These are phyloP conservation scores for Boletus reticuloceps DNA, from an alignment of 768 basidiomycete species.

Conservation along the genomic window DNA sequence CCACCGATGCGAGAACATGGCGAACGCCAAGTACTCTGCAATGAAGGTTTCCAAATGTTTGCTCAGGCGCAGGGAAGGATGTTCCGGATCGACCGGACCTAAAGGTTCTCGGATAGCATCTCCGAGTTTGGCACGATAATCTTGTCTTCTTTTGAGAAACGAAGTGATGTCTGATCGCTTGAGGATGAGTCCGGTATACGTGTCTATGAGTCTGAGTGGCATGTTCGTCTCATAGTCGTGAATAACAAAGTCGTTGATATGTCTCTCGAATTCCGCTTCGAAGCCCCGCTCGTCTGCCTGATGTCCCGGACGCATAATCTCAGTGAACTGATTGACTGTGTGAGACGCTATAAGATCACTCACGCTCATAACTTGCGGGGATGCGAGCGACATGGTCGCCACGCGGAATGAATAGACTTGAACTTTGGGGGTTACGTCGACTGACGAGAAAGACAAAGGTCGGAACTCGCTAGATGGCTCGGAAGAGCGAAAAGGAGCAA, in stretches of 20 bases:
- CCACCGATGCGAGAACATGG: conserved; percentile 31
- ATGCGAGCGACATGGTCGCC: background rate
- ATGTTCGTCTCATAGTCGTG: conserved; percentile 13
- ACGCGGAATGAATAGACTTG: no score
- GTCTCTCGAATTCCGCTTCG: conserved; percentile 8
- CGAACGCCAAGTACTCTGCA: conserved; percentile 21
- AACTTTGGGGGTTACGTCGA: no score
- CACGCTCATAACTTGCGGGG: conserved; percentile 1
- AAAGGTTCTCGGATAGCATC: conserved; percentile 4
- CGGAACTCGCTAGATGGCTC: no score
- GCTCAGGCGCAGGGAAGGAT: background rate
- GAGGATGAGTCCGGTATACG: conserved; percentile 25
- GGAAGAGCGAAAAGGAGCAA: no score
- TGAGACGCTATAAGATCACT: background rate
- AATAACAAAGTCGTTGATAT: conserved; percentile 15
- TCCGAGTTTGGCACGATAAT: conserved; percentile 6
- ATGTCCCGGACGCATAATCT: background rate
- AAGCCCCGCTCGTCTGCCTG: conserved; percentile 6
- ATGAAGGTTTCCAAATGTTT: conserved; percentile 10
- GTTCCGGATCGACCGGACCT: background rate
- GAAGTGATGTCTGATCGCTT: conserved; percentile 13
- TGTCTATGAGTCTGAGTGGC: conserved; percentile 26
- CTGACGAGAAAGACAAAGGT: no score
- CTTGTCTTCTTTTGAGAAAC: conserved; percentile 14
- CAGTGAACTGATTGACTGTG: background rate